phyloP scores from a whole-genome alignment of 2,329 filamentous ascomycete species.

The Colletotrichum lupini region DNA sequence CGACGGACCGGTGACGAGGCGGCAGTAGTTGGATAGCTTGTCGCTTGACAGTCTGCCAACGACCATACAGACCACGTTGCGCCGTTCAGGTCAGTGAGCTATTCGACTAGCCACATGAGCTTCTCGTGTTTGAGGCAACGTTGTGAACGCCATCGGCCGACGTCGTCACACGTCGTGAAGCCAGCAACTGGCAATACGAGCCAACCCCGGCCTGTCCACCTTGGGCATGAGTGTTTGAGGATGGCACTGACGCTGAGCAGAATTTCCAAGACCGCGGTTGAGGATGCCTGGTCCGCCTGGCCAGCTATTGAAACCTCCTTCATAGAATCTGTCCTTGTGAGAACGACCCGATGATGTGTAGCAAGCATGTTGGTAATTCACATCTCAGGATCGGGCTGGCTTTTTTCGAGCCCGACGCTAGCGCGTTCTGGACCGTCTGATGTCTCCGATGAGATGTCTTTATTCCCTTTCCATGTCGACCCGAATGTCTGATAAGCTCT shows the following conservation, averaged over 20 bases:
- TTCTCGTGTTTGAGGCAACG: background rate
- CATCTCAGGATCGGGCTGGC: background rate
- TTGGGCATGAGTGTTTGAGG: background rate
- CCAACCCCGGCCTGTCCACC: background rate
- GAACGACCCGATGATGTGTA: slow-evolving; percentile 8
- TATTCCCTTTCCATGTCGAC: background rate
- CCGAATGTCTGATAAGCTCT: slow-evolving; percentile 10
- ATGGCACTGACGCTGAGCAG: slow-evolving; percentile 9
- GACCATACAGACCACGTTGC: background rate
- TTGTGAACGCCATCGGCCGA: background rate
- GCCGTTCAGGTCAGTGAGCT: background rate
- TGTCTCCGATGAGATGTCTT: slow-evolving; percentile 1
- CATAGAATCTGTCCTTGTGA: background rate
- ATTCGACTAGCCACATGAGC: background rate
- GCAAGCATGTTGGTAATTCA: slow-evolving; percentile 3
- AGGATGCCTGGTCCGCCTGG: background rate
- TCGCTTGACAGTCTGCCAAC: background rate
- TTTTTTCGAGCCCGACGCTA: background rate
- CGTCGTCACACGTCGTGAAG: background rate
- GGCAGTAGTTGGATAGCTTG: background rate
- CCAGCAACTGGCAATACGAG: background rate
- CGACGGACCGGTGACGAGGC: background rate
- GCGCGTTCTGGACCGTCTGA: slow-evolving; percentile 24
- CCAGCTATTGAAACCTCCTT: background rate
- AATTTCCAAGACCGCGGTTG: slow-evolving; percentile 7